These are phyloP conservation scores for Corylus avellana DNA, from an alignment of 306 rosid species.

Conservation along the genomic window DNA sequence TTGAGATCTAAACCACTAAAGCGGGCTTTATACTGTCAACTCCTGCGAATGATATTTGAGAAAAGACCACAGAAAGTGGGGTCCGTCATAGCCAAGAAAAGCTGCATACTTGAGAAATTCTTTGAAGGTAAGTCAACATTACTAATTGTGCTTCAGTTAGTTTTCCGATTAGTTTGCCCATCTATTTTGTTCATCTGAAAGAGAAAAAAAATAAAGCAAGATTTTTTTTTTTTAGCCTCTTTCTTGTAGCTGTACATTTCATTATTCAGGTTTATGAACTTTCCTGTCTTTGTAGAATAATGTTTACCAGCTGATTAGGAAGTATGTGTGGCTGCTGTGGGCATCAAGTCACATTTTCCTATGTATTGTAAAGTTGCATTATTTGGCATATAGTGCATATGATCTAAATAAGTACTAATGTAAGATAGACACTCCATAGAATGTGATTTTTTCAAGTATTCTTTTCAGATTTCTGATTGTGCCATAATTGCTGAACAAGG, in stretches of 20 bases:
- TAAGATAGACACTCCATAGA: constrained; percentile 3
- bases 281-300: background rate
- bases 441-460: constrained; percentile 6
- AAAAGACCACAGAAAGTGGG: constrained; percentile 56
- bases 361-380: background rate
- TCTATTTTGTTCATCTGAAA: constrained; percentile 8
- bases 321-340: background rate
- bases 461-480: constrained; percentile 33
- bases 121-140: constrained; percentile 50
- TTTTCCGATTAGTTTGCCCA: constrained; percentile 1
- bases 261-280: background rate
- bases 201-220: background rate
- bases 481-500: constrained; percentile 36
- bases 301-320: background rate
- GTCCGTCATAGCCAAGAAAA: constrained; percentile 50
- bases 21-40: constrained; percentile 59
- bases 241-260: background rate
- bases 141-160: background rate
- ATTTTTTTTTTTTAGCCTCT: background rate
- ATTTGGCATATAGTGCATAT: background rate
- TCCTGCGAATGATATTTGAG: constrained; percentile 67
- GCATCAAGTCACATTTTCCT: background rate
- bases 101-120: constrained; percentile 54
- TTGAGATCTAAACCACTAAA: constrained; percentile 44
- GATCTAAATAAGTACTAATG: background rate